phyloP scores from a whole-genome alignment of 805 yeast genomes.

The Trichomonascus vanleenenianus region DNA sequence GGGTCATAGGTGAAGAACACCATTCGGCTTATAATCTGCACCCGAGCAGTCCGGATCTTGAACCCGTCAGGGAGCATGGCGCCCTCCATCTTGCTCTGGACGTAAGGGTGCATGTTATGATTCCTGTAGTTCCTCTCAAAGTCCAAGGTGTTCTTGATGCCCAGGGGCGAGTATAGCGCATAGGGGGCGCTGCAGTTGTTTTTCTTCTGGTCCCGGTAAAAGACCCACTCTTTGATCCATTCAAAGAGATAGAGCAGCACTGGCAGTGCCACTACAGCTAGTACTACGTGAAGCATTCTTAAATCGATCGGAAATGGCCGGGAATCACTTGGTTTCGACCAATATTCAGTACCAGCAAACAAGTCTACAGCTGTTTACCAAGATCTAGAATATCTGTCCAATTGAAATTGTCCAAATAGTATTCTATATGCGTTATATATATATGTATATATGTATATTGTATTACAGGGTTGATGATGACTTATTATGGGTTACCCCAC shows the following conservation, averaged over 20 bases:
- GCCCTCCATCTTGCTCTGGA: neutral
- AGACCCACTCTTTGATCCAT: neutral
- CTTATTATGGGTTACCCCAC: too few relatives aligned
- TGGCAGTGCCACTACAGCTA: neutral
- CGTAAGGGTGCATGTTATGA: neutral
- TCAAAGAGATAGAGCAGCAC: neutral
- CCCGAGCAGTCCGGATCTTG: neutral
- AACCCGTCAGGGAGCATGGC: neutral
- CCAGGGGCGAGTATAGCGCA: neutral
- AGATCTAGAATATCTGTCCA: too few relatives aligned
- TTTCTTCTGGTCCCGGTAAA: neutral
- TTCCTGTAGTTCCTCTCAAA: neutral
- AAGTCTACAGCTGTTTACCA: too few relatives aligned
- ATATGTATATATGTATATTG: too few relatives aligned
- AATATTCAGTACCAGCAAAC: too few relatives aligned
- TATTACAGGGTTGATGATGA: too few relatives aligned
- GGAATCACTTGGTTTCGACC: too few relatives aligned
- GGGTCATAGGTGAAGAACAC: constrained; percentile 15
- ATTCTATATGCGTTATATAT: too few relatives aligned
- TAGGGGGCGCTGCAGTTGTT: neutral
- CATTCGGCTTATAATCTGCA: neutral
- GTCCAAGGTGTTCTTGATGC: neutral
- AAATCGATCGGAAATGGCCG: too few relatives aligned
- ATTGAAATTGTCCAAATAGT: too few relatives aligned
- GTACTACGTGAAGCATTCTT: neutral